Evolutionary conservation across 495 filamentous ascomycete genomes (phyloP), one percentile per base, ranked within the genome.

Genomic region (Neurospora sp.): DNA sequence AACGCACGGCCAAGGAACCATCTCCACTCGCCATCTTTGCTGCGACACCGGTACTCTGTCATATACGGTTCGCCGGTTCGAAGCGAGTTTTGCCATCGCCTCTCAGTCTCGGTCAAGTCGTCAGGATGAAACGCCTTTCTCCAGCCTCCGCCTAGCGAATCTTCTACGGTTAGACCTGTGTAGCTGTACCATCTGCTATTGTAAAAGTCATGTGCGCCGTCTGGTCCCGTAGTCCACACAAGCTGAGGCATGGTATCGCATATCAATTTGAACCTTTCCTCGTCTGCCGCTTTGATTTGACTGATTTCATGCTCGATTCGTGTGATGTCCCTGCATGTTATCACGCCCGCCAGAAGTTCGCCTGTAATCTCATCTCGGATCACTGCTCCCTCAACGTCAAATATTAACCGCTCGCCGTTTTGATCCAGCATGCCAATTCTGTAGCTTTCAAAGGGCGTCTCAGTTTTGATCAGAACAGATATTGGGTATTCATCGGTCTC

Each of bases 1-100:
- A 90, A 73, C 1, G 90, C 91, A 45, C 88, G 84, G 39, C 88
- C 89, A 5, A 92, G 82, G 86, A 93, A 92, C 91, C 90, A 92
- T 54, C 90, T 82, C 87, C 87, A 92, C 54, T 89, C 87, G 5
- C 90, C 90, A 69, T 89, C 84, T 45, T 86, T 84, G 48, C 84
- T 87, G 69, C 80, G 82, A 70, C 88, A 90, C n/a, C 91, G 88
- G 74, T 92, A 93, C 77, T 93, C 92, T 15, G 85, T 87, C 40
- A 79, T 78, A 76, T 90, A 93, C 31, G 88, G 85, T 31, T 91
- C 88, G 15, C 91, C 91, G 19, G 91, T 92, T 24, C 76, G 76
- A 21, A 93, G 77, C 69, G 85, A 89, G 70, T 87, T 87, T 24
- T 74, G 71, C 90, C 90, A 93, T 69, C 84, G 76, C 70, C 82